Conservation (phyloP, 164 flowering plant species). For the Echeveria elegans region DNA sequence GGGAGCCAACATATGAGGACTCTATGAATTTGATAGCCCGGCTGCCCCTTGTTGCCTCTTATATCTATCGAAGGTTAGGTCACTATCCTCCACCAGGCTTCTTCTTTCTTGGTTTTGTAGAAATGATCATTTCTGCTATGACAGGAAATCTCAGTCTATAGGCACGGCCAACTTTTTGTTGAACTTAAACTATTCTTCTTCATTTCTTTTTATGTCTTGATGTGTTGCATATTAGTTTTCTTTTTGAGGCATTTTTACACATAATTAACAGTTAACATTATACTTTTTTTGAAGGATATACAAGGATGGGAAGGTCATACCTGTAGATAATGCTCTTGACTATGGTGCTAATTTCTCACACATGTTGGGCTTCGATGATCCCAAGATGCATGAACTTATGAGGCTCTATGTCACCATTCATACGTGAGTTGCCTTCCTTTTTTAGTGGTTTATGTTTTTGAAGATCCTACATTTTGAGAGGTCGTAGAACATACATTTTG, state of each 20-base stretch:
- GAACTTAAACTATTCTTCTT: not conserved
- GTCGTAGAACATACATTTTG: not conserved
- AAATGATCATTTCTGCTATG: not conserved
- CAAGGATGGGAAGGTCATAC: slow-evolving; percentile 63
- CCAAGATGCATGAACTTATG: slow-evolving; percentile 93
- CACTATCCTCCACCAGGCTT: not conserved
- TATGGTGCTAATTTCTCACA: slow-evolving; percentile 93
- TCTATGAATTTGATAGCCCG: slow-evolving; percentile 85
- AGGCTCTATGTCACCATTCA: slow-evolving; percentile 94
- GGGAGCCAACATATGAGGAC: slow-evolving; percentile 97
- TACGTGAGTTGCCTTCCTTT: slow-evolving; percentile 30
- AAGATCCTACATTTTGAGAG: not conserved
- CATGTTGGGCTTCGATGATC: slow-evolving; percentile 90
- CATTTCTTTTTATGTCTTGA: not conserved
- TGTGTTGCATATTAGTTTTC: not conserved
- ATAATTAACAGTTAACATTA: not conserved
- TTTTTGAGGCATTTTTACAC: not conserved
- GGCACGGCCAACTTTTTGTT: not conserved
- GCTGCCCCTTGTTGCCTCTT: slow-evolving; percentile 79
- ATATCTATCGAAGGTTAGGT: slow-evolving; percentile 79
- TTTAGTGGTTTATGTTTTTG: not conserved
- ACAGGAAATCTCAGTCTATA: not conserved
- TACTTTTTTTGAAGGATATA: slow-evolving; percentile 45
- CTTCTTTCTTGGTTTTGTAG: not conserved
- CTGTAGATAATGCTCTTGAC: slow-evolving; percentile 67